Base-by-base conservation (phyloP, 768 basidiomycete genomes). In the Tulasnella sp. region DNA sequence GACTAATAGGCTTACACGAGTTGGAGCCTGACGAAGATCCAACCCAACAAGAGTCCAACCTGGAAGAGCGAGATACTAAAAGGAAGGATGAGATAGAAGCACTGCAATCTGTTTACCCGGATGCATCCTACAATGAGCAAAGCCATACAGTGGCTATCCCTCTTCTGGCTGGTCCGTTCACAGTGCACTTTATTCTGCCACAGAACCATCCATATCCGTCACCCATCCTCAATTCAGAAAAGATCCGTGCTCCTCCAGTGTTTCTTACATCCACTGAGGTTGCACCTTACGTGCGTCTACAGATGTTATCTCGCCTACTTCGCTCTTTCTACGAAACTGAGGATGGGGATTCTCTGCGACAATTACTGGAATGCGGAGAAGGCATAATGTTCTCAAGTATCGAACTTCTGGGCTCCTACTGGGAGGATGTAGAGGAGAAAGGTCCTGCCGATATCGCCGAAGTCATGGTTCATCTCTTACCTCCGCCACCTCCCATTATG, bases 271-370 rank as follows among this genome's bases (percentile, higher is more conserved):
- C 86, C 1, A 60, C 67, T 0, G 72, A 75, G 1, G 69, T 82
- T 3, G 76, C 91, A 0, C 74, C 87, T 1, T 93, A 93, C 63
- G 69, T 92, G 49, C 79, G 87, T 19, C 73, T 93, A 3, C 80
- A 92, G 60, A 72, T 95, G n/a, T 71, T 87, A 29, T 73, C 79
- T 3, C 67, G 68, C 22, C 67, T 90, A 16, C 68, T 90, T n/a
- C 47, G 62, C 4, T 74, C 71, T 8, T 72, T 83, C 63, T 66
- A 74, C 45, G 64, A 65, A 5, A 72, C 19, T 45, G 64, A 46
- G 60, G 63, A 43, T 12, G 37, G 24, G 5, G 40, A 20, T 15
- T 41, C 37, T 42, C 24, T 42, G 27, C 20, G 67, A 66, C 59
- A 60, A 66, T 16, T 60, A 62, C 62, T 79, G n/a, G 75, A 80